Evolutionary conservation across 169 alveolate genomes (phyloP), one percentile per base, ranked within the genome.

Genomic region (Perkinsus chesapeaki): DNA sequence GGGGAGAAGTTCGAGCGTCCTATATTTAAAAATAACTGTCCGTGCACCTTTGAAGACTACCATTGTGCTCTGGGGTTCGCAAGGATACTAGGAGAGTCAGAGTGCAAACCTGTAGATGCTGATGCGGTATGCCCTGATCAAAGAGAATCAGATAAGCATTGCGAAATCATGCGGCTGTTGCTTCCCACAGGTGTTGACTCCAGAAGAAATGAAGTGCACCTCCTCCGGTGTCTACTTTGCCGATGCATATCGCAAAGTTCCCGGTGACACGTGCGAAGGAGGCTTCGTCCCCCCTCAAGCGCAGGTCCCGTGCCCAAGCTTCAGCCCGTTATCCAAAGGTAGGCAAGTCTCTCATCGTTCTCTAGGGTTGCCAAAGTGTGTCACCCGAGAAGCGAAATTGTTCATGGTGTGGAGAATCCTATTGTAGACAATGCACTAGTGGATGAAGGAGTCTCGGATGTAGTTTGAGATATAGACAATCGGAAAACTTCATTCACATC

Each of bases 31-130:
- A 96, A 43, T 90, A 96, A 90, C 94, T 95, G 39, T 99, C 99
- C 95, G 39, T 99, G 99, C 93, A 97, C 99, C 37, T 98, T 97
- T 92, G 98, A 96, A 92, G 99, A 99, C 94, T 99, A 96, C 95
- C 99, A 98, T 94, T 99, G 99, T 94, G 99, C 98, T 95, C 94
- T 97, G 38, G 99, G 99, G 37, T 98, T 96, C 93, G 93, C 97
- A 3, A 96, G 99, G 91, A 93, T 95, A 73, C 93, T 97, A 27
- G 98, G 98, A 38, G 96, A 98, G 91, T 95, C 94, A 48, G 97
- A 95, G 39, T 97, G 98, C 93, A 96, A 96, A 39, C 96, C 97
- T 20, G 98, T 95, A 39, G 97, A 96, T n/a, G 93, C 95, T 27
- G 93, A 95, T 48, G 73, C 96, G 94, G 95, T 95, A 92, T 60